phyloP scores from a whole-genome alignment of 176 grass and related monocot species.

The Raddia guianensis region DNA sequence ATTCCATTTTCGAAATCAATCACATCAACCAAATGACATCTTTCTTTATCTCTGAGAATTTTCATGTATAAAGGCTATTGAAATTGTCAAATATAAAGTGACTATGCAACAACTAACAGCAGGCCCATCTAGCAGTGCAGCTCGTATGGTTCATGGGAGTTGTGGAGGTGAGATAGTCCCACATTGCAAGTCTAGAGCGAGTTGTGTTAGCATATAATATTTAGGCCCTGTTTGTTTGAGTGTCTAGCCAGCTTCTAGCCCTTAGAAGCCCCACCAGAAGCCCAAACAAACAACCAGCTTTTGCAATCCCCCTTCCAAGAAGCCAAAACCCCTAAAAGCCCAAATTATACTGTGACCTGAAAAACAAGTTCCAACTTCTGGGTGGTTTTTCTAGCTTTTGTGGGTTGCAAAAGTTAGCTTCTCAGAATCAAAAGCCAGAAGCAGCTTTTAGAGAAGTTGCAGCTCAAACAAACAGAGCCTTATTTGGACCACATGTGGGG shows the following conservation, averaged over 20 bases:
- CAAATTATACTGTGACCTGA: no score
- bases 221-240: no score
- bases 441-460: no score
- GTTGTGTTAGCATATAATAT: background rate
- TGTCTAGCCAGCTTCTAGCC: no score
- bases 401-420: no score
- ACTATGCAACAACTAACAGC: background rate
- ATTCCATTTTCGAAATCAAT: conserved; percentile 14
- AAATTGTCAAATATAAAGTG: conserved; percentile 7
- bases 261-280: no score
- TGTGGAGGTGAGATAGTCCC: background rate
- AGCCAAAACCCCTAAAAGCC: no score
- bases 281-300: no score
- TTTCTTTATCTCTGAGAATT: conserved; percentile 23
- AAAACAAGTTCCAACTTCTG: no score
- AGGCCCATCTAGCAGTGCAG: background rate
- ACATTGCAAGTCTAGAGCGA: background rate
- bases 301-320: no score
- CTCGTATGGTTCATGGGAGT: background rate
- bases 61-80: background rate
- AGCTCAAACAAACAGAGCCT: background rate
- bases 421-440: no score
- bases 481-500: background rate
- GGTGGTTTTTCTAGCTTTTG: no score
- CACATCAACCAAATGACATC: background rate